phyloP scores from a whole-genome alignment of 1,284 basidiomycete genomes.

The Xerocomus amazonicus region DNA sequence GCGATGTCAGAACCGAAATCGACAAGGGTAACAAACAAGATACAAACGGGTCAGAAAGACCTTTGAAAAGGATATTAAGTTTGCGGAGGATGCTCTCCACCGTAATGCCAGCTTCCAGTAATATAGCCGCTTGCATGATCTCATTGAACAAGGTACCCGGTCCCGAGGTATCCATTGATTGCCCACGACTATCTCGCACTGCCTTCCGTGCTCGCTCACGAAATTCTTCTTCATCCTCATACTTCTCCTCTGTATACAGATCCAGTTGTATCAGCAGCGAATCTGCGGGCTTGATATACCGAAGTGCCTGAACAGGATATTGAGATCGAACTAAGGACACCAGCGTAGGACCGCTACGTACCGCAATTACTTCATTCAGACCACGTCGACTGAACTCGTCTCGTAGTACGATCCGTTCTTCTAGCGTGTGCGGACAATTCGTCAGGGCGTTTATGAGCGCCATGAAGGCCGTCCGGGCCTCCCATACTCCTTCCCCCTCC shows the following conservation, averaged over 20 bases:
- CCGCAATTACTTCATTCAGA: slow-evolving; percentile 78
- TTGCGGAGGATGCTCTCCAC: slow-evolving; percentile 24
- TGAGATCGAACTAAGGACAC: not conserved
- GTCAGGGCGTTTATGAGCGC: slow-evolving; percentile 78
- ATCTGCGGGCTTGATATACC: slow-evolving; percentile 76
- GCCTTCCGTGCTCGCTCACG: slow-evolving; percentile 55
- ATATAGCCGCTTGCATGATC: slow-evolving; percentile 52
- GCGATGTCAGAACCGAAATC: slow-evolving; percentile 5
- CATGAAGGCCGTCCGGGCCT: slow-evolving; percentile 75
- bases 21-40: not conserved
- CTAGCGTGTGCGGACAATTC: slow-evolving; percentile 72
- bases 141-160: slow-evolving; percentile 53
- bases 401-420: slow-evolving; percentile 73
- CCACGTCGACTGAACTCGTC: slow-evolving; percentile 81
- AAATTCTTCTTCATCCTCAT: slow-evolving; percentile 84
- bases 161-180: slow-evolving; percentile 43
- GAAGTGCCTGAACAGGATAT: slow-evolving; percentile 50
- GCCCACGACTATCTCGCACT: slow-evolving; percentile 36
- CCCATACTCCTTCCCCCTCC: slow-evolving; percentile 74
- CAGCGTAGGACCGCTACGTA: slow-evolving; percentile 39
- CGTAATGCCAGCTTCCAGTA: slow-evolving; percentile 23
- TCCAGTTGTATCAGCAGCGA: slow-evolving; percentile 69
- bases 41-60: slow-evolving; percentile 60
- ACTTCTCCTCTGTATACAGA: slow-evolving; percentile 83
- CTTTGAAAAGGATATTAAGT: slow-evolving; percentile 53